Evolutionary conservation across 1,139 yeast species (phyloP), one percentile per base, ranked within the genome.

Genomic region (Hansenula lynferdii): DNA sequence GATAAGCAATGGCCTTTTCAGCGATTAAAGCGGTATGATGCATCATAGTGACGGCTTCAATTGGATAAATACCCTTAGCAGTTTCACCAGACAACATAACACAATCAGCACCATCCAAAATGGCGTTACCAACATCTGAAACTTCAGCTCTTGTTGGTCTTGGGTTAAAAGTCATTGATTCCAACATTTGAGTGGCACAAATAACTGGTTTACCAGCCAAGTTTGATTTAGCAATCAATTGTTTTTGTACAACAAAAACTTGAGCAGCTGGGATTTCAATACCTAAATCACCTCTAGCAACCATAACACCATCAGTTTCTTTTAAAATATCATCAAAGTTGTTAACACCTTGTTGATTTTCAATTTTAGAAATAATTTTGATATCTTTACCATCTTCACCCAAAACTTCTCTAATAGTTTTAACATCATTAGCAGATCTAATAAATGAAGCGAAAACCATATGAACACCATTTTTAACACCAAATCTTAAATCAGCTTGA

Each of bases 71-170:
- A 75, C 99, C 99, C 81, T 94, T 92, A 61, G 99, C 98, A 56
- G 99, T 92, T 75, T 92, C 99, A 65, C 98, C 98, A 41, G 96
- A 85, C 67, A 92, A 80, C 98, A 92, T 92, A 64, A 90, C 96
- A 84, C 97, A 92, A 75, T 92, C 99, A 60, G 97, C 97, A 72
- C 99, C 99, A 64, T 92, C 99, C 65, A 92, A 80, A 57, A 94
- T 85, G 56, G 98, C 98, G 69, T 92, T 92, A 72, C 98, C 98
- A 50, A 94, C 98, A 69, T 92, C 99, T 41, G 96, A 84, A 49
- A 92, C 97, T 75, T 92, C 99, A 56, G 99, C 99, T 75, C 99
- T 86, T 64, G 99, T 92, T 69, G 99, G 98, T 72, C 98, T 85
- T 65, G 99, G 99, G 83, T 92, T 94, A 72, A 84, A 87, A 45